Evolutionary conservation across 495 filamentous ascomycete genomes (phyloP).

Genomic region (Astrothelium subdiscretum): DNA sequence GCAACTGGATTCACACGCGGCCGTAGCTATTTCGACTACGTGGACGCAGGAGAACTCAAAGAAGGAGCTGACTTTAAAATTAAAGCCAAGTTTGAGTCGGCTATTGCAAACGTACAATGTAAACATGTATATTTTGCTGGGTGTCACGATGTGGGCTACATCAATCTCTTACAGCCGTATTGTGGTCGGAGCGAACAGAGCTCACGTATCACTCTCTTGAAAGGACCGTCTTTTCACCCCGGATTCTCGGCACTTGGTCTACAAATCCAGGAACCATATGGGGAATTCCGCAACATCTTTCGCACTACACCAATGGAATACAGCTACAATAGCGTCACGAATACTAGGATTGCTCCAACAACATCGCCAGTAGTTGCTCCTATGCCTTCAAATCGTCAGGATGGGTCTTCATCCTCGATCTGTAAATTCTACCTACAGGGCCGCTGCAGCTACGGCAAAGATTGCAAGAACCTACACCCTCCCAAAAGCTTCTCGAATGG

Average conservation of each 20-base stretch:
- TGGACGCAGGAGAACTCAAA: slow-evolving; percentile 50
- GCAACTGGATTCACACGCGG: slow-evolving; percentile 48
- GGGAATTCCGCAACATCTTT: slow-evolving; percentile 22
- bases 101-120: slow-evolving; percentile 49
- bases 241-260: slow-evolving; percentile 22
- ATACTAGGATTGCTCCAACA: neutral
- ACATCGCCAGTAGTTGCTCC: slow-evolving; percentile 5
- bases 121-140: slow-evolving; percentile 55
- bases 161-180: slow-evolving; percentile 43
- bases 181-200: slow-evolving; percentile 10
- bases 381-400: neutral
- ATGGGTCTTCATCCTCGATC: neutral
- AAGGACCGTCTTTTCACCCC: slow-evolving; percentile 19
- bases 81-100: slow-evolving; percentile 48
- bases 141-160: slow-evolving; percentile 51
- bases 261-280: slow-evolving; percentile 10
- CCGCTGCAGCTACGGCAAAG: slow-evolving; percentile 19
- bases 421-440: slow-evolving; percentile 23
- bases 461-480: slow-evolving; percentile 17
- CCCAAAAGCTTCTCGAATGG: slow-evolving; percentile 5
- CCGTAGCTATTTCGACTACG: slow-evolving; percentile 47
- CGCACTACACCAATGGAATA: slow-evolving; percentile 13
- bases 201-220: slow-evolving; percentile 42
- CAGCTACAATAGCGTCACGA: neutral
- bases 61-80: slow-evolving; percentile 52